phyloP scores from a whole-genome alignment of 306 rosid species.

The Pyrus pyrifolia region DNA sequence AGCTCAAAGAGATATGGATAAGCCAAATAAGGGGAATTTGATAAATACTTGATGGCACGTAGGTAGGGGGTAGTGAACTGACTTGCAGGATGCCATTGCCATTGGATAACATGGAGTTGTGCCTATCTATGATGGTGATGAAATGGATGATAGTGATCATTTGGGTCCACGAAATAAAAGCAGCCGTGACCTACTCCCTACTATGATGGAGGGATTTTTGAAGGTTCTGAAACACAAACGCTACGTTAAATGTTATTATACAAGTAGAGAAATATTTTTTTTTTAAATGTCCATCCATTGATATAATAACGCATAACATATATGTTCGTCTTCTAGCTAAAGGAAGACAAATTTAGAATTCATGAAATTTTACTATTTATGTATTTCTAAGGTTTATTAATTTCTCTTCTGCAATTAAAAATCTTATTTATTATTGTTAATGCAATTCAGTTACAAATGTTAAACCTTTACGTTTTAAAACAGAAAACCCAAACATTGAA shows the following conservation, averaged over 20 bases:
- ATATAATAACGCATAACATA: too few relatives aligned
- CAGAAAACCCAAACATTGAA: not conserved
- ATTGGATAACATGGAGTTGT: conserved; percentile 13
- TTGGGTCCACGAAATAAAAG: conserved; percentile 15
- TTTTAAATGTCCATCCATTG: too few relatives aligned
- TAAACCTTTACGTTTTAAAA: conserved; percentile 10
- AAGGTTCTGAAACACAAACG: too few relatives aligned
- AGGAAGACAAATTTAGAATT: too few relatives aligned
- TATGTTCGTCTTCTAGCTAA: too few relatives aligned
- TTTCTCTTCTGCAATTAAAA: not conserved
- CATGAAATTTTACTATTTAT: not conserved
- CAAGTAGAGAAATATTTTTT: too few relatives aligned
- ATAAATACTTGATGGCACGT: not conserved
- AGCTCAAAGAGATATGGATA: not conserved
- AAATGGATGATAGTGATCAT: conserved; percentile 11
- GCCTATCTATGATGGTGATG: conserved; percentile 9
- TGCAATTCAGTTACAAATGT: conserved; percentile 6
- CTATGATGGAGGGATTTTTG: too few relatives aligned
- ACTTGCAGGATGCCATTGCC: not conserved
- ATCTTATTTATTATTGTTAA: not conserved
- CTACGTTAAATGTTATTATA: rapidly evolving
- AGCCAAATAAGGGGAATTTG: not conserved
- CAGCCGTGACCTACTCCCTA: conserved; percentile 11
- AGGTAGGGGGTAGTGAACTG: not conserved
- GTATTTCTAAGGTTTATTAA: too few relatives aligned